Base-by-base conservation (phyloP, 805 yeast species). In the Pichia membranifaciens region DNA sequence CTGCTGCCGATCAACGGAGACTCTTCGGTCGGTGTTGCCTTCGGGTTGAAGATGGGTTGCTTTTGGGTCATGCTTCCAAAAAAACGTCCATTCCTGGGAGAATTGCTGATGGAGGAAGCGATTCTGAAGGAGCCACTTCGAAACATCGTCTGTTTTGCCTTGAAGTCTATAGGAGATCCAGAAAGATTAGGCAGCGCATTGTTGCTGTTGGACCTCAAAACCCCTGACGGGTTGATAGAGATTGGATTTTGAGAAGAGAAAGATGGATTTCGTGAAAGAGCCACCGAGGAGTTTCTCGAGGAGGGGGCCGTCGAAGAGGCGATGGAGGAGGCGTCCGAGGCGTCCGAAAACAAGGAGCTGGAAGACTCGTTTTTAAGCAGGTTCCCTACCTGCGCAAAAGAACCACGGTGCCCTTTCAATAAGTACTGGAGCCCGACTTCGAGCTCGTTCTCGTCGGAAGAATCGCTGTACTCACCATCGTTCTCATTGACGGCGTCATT, bases 381-480 rank as follows among this genome's bases (percentile, higher is more conserved):
- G 7, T 59, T 43, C 33, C 60, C 56, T 17, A 64, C 49, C 43
- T 64, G 65, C 5, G 68, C 69, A 49, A 66, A 61, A 3, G 70
- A 66, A 17, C 68, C 70, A 28, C 69, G 51, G 43, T 66, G 70
- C 10, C 64, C 69, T 41, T 58, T 58, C 32, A 66, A 44, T 21
- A 61, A 47, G 34, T 61, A 61, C 12, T 54, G 42, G n/a, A 60
- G 32, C 4, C 61, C 61, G 4, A 54, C 31, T 42, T 58, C 58
- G 18, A 52, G 41, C 4, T 55, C 58, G 18, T 45, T 51, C 16
- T 50, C 51, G 32, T 29, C 39, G 16, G 44, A 23, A 20, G 35
- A 25, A n/a, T 16, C 46, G 17, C 5, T 21, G 21, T 21, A 37
- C 21, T 25, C 43, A 5, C 29, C 43, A 15, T 37, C 35, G 12